Evolutionary conservation across 768 basidiomycete genomes (phyloP), one percentile per base, ranked within the genome.

Genomic region (Gymnopilus dilepis): DNA sequence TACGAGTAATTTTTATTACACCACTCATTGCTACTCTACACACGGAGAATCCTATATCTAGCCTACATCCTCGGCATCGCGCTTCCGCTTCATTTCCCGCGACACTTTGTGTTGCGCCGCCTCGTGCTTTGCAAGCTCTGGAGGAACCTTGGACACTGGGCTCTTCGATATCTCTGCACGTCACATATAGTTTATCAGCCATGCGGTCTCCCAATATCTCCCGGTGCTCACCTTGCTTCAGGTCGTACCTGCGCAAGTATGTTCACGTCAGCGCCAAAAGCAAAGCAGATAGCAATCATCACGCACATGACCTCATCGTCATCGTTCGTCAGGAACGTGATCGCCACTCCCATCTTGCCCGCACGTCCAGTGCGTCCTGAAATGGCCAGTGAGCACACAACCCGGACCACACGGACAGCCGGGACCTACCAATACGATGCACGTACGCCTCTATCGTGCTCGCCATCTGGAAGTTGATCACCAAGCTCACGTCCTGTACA

Each of bases 381-480:
- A 59, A 51, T 15, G 28, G 0, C 6, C 11, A n/a, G 11, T 33
- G 6, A 12, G 11, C 19, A 38, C 6, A 28, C 6, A 19, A 42
- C 7, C 4, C n/a, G 28, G 38, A 40, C 33, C 4, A 30, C 12
- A 26, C 6, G 19, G 1, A 48, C 17, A 13, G 17, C 56, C 86
- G 28, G 43, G 59, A 63, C 88, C 56, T 70, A 93, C 97, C 97
- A 69, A 99, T 98, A 74, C 97, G 91, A 77, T 99, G 97, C 47
- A 99, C 94, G 71, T 97, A 98, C 40, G 91, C 94, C 76, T 99
- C 97, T 76, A 99, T 99, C 21, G 91, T 94, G 68, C 85, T 87
- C 5, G 95, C 87, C 97, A 99, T 99, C 78, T 97, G 94, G 83
- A 88, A 99, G 76, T 99, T 99, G 82, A 99, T 88, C 64, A 99